Base-by-base conservation (phyloP, 2,329 filamentous ascomycete genomes). In the Stemphylium vesicarium region DNA sequence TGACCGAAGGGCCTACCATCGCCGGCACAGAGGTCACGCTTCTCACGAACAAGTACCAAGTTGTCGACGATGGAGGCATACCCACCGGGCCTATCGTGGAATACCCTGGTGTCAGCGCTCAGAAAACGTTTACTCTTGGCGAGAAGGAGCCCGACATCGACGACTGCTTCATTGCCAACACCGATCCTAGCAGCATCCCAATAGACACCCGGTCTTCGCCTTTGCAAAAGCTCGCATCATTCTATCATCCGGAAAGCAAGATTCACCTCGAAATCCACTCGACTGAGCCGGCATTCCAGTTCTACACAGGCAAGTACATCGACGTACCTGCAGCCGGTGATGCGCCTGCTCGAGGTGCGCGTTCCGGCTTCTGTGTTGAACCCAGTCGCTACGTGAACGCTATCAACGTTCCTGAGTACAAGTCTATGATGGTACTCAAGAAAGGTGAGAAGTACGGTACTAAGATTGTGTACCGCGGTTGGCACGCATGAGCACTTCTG, bases 251-350 rank as follows among this genome's bases (percentile, higher is more conserved):
- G 5, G 81, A 80, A 44, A 89, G 87, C 24, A 85, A 86, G 59
- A 82, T 97, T 63, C 89, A 96, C 73, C 85, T 98, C 44, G 91
- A 97, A 76, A 89, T 96, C 5, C 81, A 87, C 69, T 95, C 91
- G 80, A 98, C 94, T 0, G 94, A 98, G 80, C 95, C 95, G 0
- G 91, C 92, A 0, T 98, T 97, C 82, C 94, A 98, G 76, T 96
- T 97, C 79, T 98, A 98, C 78, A 96, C 92, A 0, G 95, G 94
- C 62, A 88, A 90, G 71, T 88, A 87, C 70, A 92, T 96, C 62
- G 80, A 95, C 66, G 88, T 96, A 11, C 88, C 90, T 0, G 88
- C 76, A 54, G 79, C 81, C 18, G 81, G 79, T 29, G 81, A 80
- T 2, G 75, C 84, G 24, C 85, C 88, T 0, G 87, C 88, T 1